Base-by-base conservation (phyloP, 2,329 filamentous ascomycete species). In the Apiospora kogelbergensis region DNA sequence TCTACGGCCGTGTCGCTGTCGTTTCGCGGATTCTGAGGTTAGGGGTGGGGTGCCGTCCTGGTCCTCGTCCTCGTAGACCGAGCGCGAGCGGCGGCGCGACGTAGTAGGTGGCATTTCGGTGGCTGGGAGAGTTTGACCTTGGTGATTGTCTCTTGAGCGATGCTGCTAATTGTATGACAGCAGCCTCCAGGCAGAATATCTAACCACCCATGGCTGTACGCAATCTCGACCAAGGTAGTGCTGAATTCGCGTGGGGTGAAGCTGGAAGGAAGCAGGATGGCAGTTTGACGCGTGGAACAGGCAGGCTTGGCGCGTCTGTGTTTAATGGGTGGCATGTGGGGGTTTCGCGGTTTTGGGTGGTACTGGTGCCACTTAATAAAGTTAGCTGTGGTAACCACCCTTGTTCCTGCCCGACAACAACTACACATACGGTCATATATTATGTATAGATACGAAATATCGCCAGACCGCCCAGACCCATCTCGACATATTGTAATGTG, bases 1-100 rank as follows among this genome's bases (percentile, higher is more conserved):
- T 74, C 75, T 53, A 77, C 78, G 22, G 2, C 44, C 37, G 20
- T 60, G 57, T 17, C 66, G 68, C 48, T 33, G 74, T 72, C 60
- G 69, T 72, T 63, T 74, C 70, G 15, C 76, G 75, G 26, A 73
- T 73, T 40, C 75, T 64, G 63, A 68, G 70, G 74, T 69, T 53
- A 73, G 72, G 69, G 70, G 70, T 67, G 78, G 76, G 22, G 81
- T 78, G 60, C 81, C 79, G 15, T 79, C 77, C 10, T 57, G 48
- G 69, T 78, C 80, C 10, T 57, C 63, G 69, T 78, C 80, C 33
- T 85, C 81, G 53, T 79, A 79, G 13, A 79, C 78, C 26, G 80
- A 78, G 67, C 84, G 83, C 69, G 82, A 79, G 24, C 84, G 83
- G 63, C 84, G 84, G 68, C 82, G 78, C 65, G 75, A 72, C 37